Conservation (phyloP, 768 basidiomycete species). For the Boletus sensibilis region DNA sequence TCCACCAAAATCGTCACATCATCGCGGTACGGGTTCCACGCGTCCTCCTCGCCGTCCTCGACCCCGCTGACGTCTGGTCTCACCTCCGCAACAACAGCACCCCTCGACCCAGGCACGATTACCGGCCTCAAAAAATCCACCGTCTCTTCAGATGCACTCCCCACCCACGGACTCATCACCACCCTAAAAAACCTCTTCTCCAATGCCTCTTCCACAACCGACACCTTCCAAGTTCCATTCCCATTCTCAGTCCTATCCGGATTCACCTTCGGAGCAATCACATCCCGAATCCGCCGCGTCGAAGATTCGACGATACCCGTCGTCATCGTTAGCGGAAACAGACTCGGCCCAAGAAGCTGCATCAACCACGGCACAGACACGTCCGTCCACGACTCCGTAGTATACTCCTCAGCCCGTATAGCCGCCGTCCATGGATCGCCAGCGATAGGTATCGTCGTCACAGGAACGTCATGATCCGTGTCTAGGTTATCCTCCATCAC, state of each 20-base stretch:
- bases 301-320: constrained; percentile 65
- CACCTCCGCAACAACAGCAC: constrained; percentile 16
- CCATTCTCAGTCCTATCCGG: not conserved
- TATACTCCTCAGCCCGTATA: constrained; percentile 21
- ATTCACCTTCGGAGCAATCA: constrained; percentile 37
- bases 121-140: constrained; percentile 35
- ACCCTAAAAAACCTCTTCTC: constrained; percentile 43
- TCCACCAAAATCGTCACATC: constrained; percentile 32
- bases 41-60: constrained; percentile 7
- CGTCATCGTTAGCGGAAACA: constrained; percentile 56
- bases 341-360: constrained; percentile 51
- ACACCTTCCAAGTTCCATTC: not conserved
- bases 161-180: constrained; percentile 53
- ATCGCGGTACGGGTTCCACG: constrained; percentile 41
- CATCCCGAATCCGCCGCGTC: constrained; percentile 52
- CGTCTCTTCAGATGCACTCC: constrained; percentile 31
- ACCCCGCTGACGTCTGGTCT: not conserved
- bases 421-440: constrained; percentile 31
- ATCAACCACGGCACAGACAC: constrained; percentile 31
- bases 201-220: constrained; percentile 44
- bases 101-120: constrained; percentile 33
- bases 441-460: constrained; percentile 16
- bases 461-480: constrained; percentile 10
- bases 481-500: constrained; percentile 34
- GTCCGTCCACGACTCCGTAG: constrained; percentile 32